Evolutionary conservation across 345 rosid species (phyloP), one percentile per base, ranked within the genome.

Genomic region (Melastoma malabathricum): DNA sequence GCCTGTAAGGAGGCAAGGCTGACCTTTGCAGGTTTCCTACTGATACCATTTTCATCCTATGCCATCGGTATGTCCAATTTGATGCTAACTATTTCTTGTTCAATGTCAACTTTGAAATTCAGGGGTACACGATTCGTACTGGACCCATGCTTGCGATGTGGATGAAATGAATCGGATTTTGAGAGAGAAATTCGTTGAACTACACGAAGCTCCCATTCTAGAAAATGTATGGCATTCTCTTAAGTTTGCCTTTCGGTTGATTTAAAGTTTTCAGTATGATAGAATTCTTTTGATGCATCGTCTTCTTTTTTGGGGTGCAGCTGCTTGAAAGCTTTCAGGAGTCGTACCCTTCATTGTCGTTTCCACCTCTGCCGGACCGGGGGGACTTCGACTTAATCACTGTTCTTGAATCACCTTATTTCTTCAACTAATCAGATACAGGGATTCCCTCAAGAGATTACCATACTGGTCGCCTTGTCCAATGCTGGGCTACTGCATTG

Each of bases 81-180:
- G 41, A 12, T 34, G 41, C 9, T 45, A 51, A 51, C 41, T 34
- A 15, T 41, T 43, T 27, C 25, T 5, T 51, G 41, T 17, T 51
- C 31, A 12, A 43, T 13, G 19, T 38, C 22, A 51, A 51, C 34
- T 19, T 10, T 46, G 15, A 48, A 20, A 31, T 64, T 57, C 79
- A 92, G 96, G 98, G 46, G 98, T 92, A 58, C 98, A 92, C 60
- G 98, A 92, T 75, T 92, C 98, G 15, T 92, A 82, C 57, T 92
- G 98, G 98, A 92, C 98, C 4, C 98, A 92, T 72, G 96, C 98
- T 34, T 74, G 90, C 58, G 95, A 87, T 53, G 94, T 84, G 57
- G 98, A 92, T 60, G 64, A 67, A 71, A 84, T 92, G 98, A 92
- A 92, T 70, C 61, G 34, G 75, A 81, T 92, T 64, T 93, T 92